Base-by-base conservation (phyloP, 164 flowering plant genomes). In the Stephania japonica region DNA sequence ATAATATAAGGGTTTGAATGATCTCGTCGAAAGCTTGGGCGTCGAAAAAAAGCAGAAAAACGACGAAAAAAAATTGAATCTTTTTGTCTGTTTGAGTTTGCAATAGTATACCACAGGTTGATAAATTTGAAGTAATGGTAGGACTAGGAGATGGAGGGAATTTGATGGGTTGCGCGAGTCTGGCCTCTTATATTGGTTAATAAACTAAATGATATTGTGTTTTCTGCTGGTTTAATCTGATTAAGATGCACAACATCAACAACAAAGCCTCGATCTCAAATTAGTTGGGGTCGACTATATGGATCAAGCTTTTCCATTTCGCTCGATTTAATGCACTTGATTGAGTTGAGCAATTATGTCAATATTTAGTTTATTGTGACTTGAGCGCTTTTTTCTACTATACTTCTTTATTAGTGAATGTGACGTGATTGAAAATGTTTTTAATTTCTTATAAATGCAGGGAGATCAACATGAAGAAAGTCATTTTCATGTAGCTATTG, bases 401-500 rank as follows among this genome's bases (percentile, higher is more conserved):
- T 19, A 16, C 19, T 21, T 21, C 63, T 56, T 56, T 14, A 19
- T 68, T 42, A 21, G 5, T 21, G 70, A 7, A 18, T 14, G n/a
- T 14, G 12, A 18, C 4, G n/a, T 14, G 12, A 13, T 75, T 38
- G 49, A 65, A 73, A 16, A 49, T 21, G 0, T 43, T 50, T 9
- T 65, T 21, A 5, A 56, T 77, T 71, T 62, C 13, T 65, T 24
- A 23, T 71, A 42, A n/a, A 75, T 77, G 73, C 86, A 95, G 98
- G 94, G 82, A 21, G 83, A 86, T 77, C 75, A 80, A 8, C 75
- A 80, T 68, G 83, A 78, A 47, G 90, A 81, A 71, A 82, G 83
- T 70, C 91, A 86, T 82, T 96, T 96, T 80, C 87, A 84, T 65
- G 68, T 84, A 74, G 94, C 89, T 75, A 74, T 90, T 50, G 84